Base-by-base conservation (phyloP, 352 stramenopile species). In the Phytopythium kandeliae region DNA sequence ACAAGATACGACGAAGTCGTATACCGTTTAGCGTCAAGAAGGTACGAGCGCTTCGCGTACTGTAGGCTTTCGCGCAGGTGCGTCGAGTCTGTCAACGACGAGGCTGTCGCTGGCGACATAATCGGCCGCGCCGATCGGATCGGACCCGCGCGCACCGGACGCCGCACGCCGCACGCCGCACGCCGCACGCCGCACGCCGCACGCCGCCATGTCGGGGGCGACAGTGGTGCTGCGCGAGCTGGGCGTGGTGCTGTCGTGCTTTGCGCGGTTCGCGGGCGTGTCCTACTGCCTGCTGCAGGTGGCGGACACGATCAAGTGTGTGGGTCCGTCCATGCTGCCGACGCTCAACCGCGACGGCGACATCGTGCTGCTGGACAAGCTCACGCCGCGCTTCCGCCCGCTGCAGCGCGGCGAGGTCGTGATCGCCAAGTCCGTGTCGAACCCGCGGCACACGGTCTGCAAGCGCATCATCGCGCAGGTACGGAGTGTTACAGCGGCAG, bases 341-440 rank as follows among this genome's bases (percentile, higher is more conserved):
- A 97, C 88, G 40, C 74, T 96, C 38, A 95, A 95, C 59, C 85
- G 71, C 46, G 72, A 92, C 47, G 86, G 88, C 43, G 88, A 97
- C 60, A 92, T 97, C 44, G 74, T 96, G 56, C 65, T 97, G 40
- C 71, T 96, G 57, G 86, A 97, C 58, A 93, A 93, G 36, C n/a
- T 97, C 46, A 72, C 86, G 41, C 85, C 79, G 33, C 74, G 47
- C 44, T 63, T 94, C 51, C 74, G 76, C 35, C 58, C 55, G 42
- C 67, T 95, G 22, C 57, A 78, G 30, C 74, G 69, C 24, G 88
- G 88, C 44, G 88, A 97, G 41, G 75, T 97, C 17, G 85, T 97
- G 25, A 95, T 97, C 53, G 74, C 83, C 48, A 89, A 85, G 55
- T 96, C 86, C 5, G 67, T 93, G 16, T 92, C 80, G 33, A 92